Percentiles rank a stretch among this genome's conserved stretches.
These are phyloP conservation scores for Roridomyces roridus DNA, from an alignment of 768 basidiomycete genomes.

Conservation along the genomic window DNA sequence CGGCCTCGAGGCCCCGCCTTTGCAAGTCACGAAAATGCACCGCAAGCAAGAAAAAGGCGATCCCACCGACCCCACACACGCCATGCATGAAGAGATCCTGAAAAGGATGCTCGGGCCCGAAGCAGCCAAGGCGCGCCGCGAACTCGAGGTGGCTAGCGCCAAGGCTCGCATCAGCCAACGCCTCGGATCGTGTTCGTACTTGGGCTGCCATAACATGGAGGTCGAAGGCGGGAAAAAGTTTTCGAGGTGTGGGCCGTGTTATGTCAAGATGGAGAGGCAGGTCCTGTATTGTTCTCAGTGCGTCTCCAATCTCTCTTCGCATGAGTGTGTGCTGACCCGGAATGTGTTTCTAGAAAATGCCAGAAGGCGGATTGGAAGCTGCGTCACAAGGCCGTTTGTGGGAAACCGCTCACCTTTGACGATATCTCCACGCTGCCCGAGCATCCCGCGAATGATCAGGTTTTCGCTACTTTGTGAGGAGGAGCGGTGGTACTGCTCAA, in stretches of 20 bases:
- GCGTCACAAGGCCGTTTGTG: slow-evolving; percentile 9
- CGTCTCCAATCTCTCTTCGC: not conserved
- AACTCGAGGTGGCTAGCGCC: not conserved
- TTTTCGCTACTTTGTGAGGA: too few relatives aligned
- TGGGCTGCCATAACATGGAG: slow-evolving; percentile 4
- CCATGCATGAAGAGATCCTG: not conserved
- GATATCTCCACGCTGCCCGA: too few relatives aligned
- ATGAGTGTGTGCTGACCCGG: not conserved
- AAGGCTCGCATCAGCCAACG: slow-evolving; percentile 3
- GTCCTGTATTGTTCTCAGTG: slow-evolving; percentile 21
- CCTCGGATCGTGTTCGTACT: slow-evolving; percentile 6
- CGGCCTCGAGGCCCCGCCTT: not conserved
- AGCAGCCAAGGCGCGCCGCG: not conserved
- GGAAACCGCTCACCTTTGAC: slow-evolving; percentile 11
- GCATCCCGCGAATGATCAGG: too few relatives aligned
- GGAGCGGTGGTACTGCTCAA: too few relatives aligned
- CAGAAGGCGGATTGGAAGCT: slow-evolving; percentile 15
- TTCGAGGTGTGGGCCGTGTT: slow-evolving; percentile 12
- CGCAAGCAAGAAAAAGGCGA: not conserved
- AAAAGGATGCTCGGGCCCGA: not conserved
- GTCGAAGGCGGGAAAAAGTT: not conserved
- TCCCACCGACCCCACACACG: not conserved
- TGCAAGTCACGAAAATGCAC: slow-evolving; percentile 2
- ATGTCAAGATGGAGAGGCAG: slow-evolving; percentile 10
- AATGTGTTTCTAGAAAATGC: not conserved